Percentiles rank a stretch among this genome's conserved stretches.
Evolutionary conservation across 106 monocot species (phyloP).

Genomic region (Apostasia ramifera): DNA sequence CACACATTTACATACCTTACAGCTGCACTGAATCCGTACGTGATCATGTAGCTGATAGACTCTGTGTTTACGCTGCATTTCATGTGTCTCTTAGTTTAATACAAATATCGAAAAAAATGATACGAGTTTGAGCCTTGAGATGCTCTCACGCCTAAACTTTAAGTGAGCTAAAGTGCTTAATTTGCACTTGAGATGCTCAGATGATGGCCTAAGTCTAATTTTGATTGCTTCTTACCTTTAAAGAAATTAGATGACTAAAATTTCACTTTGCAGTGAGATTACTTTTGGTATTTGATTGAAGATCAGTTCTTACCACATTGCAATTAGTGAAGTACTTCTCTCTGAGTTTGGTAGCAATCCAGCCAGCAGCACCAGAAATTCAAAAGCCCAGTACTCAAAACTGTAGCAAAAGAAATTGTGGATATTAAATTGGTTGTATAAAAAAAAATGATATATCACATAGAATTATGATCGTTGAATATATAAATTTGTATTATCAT

Average conservation of each 20-base stretch:
- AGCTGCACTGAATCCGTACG: constrained; percentile 79
- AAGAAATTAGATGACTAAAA: neutral
- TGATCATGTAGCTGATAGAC: constrained; percentile 50
- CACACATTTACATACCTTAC: constrained; percentile 38
- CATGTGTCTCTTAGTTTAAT: constrained; percentile 1
- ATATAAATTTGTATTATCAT: too few relatives aligned
- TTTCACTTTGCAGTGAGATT: neutral
- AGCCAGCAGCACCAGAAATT: constrained; percentile 74
- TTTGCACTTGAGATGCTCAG: too few relatives aligned
- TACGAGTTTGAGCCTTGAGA: too few relatives aligned
- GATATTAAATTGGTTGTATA: neutral
- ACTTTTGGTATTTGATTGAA: neutral
- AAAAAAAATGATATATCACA: neutral
- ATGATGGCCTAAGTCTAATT: neutral
- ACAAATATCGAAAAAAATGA: neutral
- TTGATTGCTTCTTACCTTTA: neutral
- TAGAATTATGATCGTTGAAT: too few relatives aligned
- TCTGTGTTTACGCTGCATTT: constrained; percentile 70
- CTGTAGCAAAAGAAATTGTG: constrained; percentile 18
- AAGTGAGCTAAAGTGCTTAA: too few relatives aligned
- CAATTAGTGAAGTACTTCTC: constrained; percentile 70
- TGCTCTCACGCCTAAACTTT: too few relatives aligned
- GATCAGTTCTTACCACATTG: constrained; percentile 63
- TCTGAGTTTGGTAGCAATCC: constrained; percentile 70
- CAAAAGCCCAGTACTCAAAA: constrained; percentile 87